Base-by-base conservation (phyloP, 2,329 filamentous ascomycete species). In the Scedosporium aurantiacum region DNA sequence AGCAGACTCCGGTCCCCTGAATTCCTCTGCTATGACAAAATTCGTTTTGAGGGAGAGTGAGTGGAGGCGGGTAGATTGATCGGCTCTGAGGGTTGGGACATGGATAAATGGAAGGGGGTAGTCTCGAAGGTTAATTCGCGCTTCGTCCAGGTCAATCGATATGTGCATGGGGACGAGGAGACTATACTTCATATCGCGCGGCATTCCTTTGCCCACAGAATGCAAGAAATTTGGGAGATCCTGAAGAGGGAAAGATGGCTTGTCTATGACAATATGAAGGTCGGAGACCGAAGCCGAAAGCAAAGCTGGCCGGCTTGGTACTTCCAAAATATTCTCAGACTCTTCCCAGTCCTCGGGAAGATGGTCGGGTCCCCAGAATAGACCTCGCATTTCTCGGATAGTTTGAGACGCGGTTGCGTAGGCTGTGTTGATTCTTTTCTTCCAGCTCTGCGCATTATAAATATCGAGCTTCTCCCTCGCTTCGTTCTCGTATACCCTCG, bases 11-110 rank as follows among this genome's bases (percentile, higher is more conserved):
- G 83, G 74, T 21, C 91, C 89, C 63, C 91, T 83, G 67, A 87
- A 96, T 71, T 99, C 95, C 74, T 99, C 94, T 0, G 91, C 95
- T 64, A 99, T 87, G 4, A 99, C 92, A 70, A 99, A 97, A 69
- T 99, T 90, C 1, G 92, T 89, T 66, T 85, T 88, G 60, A 99
- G 77, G 0, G 89, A 91, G 70, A 96, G 83, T 58, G 91, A 88
- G n/a, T 90, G 87, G 37, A 92, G 74, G 61, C 89, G 84, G 4
- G 88, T 83, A 1, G 91, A 90, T 70, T 97, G 93, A 0, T 87
- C 87, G 16, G 85, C 78, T 63, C 90, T 88, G 64, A 97, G 83
- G 0, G 87, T 82, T 0, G 95, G 94, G 21, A 99, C 89, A 71
- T 99, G 94, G 32, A 99, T 73, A 27, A 99, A 78, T 3, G 95